A percentile compares a stretch with the other conserved stretches of the same genome.
Evolutionary conservation across 306 rosid genomes (phyloP).

Genomic region (Lithocarpus polystachyus): DNA sequence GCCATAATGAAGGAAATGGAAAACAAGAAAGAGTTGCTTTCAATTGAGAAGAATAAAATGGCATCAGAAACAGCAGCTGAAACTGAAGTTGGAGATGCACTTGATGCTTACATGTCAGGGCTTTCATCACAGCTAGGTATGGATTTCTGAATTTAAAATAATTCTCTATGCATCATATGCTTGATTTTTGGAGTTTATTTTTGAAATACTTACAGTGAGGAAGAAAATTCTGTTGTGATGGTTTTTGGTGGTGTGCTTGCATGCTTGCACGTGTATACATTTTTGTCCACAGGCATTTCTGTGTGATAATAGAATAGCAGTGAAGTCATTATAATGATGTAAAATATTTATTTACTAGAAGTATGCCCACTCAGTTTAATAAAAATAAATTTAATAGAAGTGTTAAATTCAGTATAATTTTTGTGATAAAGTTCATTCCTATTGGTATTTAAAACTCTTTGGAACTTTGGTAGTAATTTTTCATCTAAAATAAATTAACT

Average conservation of each 20-base stretch:
- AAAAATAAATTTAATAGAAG: too few relatives aligned
- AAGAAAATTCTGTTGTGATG: neutral
- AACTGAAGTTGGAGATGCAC: slow-evolving; percentile 60
- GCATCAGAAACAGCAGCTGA: slow-evolving; percentile 34
- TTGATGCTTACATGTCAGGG: slow-evolving; percentile 93
- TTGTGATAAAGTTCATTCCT: too few relatives aligned
- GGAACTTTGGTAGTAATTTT: too few relatives aligned
- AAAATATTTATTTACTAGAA: too few relatives aligned
- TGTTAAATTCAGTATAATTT: too few relatives aligned
- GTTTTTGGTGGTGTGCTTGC: slow-evolving; percentile 10
- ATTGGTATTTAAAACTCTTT: too few relatives aligned
- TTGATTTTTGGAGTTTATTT: slow-evolving; percentile 4
- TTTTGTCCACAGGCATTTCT: neutral
- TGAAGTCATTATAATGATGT: neutral
- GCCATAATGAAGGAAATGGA: slow-evolving; percentile 61
- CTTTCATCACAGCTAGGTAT: slow-evolving; percentile 91
- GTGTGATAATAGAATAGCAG: neutral
- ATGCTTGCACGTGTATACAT: neutral
- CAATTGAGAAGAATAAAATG: slow-evolving; percentile 51
- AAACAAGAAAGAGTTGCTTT: slow-evolving; percentile 59
- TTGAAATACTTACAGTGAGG: slow-evolving; percentile 1
- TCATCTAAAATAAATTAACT: too few relatives aligned
- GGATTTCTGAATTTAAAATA: slow-evolving; percentile 6
- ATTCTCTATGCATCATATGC: slow-evolving; percentile 4
- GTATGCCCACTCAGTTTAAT: too few relatives aligned